These are phyloP conservation scores for Termitomyces sp. DNA, from an alignment of 768 basidiomycete species.

Conservation along the genomic window DNA sequence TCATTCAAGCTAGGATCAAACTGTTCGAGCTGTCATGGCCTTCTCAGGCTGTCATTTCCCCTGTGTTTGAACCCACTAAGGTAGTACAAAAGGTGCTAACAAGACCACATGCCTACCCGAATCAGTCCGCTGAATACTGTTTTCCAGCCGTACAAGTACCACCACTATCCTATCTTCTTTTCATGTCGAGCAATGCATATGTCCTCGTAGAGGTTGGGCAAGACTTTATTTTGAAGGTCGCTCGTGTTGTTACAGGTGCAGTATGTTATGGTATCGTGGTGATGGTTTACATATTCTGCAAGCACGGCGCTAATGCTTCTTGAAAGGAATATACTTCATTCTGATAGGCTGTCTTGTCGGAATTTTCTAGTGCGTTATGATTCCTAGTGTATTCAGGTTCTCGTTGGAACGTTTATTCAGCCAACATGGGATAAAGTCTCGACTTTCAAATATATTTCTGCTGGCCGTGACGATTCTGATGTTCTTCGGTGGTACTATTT, in stretches of 20 bases:
- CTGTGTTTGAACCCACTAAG: neutral
- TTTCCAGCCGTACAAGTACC: no score
- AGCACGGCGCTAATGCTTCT: neutral
- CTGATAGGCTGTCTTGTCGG: slow-evolving; percentile 12
- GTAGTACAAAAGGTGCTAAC: neutral
- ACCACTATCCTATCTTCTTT: neutral
- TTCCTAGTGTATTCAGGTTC: neutral
- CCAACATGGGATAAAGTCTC: slow-evolving; percentile 12
- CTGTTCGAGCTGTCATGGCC: neutral
- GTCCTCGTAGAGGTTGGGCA: slow-evolving; percentile 12
- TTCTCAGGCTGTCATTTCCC: neutral
- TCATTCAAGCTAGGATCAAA: neutral
- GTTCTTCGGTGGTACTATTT: slow-evolving; percentile 22
- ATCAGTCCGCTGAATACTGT: neutral
- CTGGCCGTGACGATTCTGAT: slow-evolving; percentile 19
- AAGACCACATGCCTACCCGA: neutral
- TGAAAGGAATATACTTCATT: slow-evolving; percentile 15
- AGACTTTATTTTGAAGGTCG: slow-evolving; percentile 16
- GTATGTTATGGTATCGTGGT: slow-evolving; percentile 15
- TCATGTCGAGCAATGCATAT: slow-evolving; percentile 14
- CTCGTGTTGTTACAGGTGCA: slow-evolving; percentile 14
- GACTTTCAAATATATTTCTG: slow-evolving; percentile 15
- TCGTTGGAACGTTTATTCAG: slow-evolving; percentile 7
- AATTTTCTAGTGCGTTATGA: slow-evolving; percentile 9
- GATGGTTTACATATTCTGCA: neutral